Conservation (phyloP, 495 filamentous ascomycete species). For the Tetracladium setigerum region DNA sequence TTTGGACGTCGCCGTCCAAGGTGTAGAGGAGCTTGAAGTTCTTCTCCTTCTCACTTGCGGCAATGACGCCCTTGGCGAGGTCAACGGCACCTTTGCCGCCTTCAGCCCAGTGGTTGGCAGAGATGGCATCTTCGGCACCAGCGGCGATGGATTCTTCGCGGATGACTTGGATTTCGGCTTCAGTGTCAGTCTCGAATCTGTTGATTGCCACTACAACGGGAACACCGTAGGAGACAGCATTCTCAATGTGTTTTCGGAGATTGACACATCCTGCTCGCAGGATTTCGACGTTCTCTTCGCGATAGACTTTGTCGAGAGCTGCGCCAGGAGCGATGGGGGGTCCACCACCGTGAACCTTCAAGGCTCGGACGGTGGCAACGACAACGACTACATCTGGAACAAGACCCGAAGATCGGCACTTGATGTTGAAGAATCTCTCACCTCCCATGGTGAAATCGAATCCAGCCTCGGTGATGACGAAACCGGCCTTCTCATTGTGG, state of each 20-base stretch:
- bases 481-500: slow-evolving; percentile 75
- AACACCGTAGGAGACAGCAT: slow-evolving; percentile 80
- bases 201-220: slow-evolving; percentile 98
- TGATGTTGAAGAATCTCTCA: slow-evolving; percentile 99
- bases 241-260: slow-evolving; percentile 85
- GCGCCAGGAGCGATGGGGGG: slow-evolving; percentile 85
- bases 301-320: slow-evolving; percentile 74
- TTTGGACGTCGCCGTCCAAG: slow-evolving; percentile 71
- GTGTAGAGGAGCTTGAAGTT: slow-evolving; percentile 84
- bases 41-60: slow-evolving; percentile 75
- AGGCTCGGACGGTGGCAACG: slow-evolving; percentile 87
- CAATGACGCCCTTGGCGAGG: slow-evolving; percentile 80
- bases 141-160: slow-evolving; percentile 86
- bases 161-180: slow-evolving; percentile 83
- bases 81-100: slow-evolving; percentile 88
- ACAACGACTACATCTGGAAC: slow-evolving; percentile 90
- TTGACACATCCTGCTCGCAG: slow-evolving; percentile 88
- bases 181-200: slow-evolving; percentile 88
- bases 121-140: slow-evolving; percentile 87
- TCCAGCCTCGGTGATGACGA: slow-evolving; percentile 95
- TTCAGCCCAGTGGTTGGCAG: slow-evolving; percentile 95
- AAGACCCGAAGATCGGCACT: slow-evolving; percentile 90
- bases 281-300: slow-evolving; percentile 86
- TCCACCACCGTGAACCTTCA: slow-evolving; percentile 95
- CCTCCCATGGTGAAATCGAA: slow-evolving; percentile 99